Conservation (phyloP, 2,329 filamentous ascomycete genomes). For the Neonectria neomacrospora region DNA sequence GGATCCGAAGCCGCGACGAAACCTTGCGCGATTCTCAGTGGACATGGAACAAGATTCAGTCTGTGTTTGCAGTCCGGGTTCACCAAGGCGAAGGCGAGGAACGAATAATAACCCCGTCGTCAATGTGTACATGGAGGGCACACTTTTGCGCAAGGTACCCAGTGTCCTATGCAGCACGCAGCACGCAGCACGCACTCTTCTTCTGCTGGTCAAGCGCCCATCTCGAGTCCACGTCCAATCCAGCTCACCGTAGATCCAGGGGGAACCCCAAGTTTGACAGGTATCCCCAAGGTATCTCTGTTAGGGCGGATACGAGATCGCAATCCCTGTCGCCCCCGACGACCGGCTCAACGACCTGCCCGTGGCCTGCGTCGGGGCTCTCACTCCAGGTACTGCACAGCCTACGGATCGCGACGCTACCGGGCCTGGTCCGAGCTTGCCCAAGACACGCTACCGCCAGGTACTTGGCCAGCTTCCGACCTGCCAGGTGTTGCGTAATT, state of each 20-base stretch:
- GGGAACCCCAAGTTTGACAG: conserved; percentile 21
- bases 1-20: conserved; percentile 3
- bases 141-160: background rate
- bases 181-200: background rate
- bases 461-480: conserved; percentile 25
- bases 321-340: conserved; percentile 29
- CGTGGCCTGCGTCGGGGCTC: conserved; percentile 24
- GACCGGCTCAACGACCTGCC: conserved; percentile 31
- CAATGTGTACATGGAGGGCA: background rate
- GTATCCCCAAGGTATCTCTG: conserved; percentile 39
- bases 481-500: conserved; percentile 25
- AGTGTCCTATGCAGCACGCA: no score
- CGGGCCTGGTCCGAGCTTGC: conserved; percentile 9
- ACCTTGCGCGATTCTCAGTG: background rate
- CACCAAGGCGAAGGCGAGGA: background rate
- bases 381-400: conserved; percentile 45
- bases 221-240: conserved; percentile 12
- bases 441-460: conserved; percentile 37
- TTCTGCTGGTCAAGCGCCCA: background rate
- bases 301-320: conserved; percentile 47
- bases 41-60: background rate
- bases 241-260: conserved; percentile 9
- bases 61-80: no score
- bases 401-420: conserved; percentile 35
- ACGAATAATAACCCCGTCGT: no score